Evolutionary conservation across 768 basidiomycete genomes (phyloP).

Genomic region (Mycena galopus): DNA sequence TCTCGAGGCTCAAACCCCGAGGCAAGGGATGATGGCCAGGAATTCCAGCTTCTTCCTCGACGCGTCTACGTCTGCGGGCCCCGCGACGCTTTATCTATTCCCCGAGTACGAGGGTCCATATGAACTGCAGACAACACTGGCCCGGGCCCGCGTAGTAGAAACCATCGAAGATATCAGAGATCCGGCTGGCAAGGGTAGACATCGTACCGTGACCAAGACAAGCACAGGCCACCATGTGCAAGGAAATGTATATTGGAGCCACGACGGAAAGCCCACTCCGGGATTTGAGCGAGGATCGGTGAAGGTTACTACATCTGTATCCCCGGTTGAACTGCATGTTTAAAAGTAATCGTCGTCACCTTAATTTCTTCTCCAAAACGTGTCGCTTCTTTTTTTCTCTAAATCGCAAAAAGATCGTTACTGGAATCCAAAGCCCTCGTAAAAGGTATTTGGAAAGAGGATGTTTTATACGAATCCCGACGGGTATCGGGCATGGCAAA

Average conservation of each 20-base stretch:
- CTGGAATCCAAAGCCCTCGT: too few species aligned
- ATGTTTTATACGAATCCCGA: too few species aligned
- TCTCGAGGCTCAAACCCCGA: not conserved
- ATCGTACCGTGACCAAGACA: constrained; percentile 4
- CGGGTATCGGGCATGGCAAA: too few species aligned
- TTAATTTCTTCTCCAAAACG: too few species aligned
- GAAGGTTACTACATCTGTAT: constrained; percentile 5
- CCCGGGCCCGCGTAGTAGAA: not conserved
- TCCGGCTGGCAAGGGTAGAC: constrained; percentile 6
- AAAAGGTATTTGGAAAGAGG: too few species aligned
- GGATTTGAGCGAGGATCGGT: constrained; percentile 4
- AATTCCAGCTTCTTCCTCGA: constrained; percentile 23
- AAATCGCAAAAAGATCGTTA: too few species aligned
- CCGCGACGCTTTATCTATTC: not conserved
- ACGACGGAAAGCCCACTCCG: not conserved
- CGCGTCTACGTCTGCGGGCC: constrained; percentile 13
- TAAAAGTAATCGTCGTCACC: too few species aligned
- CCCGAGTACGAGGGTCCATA: constrained; percentile 24
- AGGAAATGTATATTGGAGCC: constrained; percentile 16
- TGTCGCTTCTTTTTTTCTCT: too few species aligned
- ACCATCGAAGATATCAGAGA: not conserved
- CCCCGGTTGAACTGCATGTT: constrained; percentile 1
- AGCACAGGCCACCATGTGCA: not conserved
- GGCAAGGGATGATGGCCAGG: not conserved
- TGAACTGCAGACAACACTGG: constrained; percentile 20